These are phyloP conservation scores for Xylaria venustula DNA, from an alignment of 495 filamentous ascomycete species.

Conservation along the genomic window DNA sequence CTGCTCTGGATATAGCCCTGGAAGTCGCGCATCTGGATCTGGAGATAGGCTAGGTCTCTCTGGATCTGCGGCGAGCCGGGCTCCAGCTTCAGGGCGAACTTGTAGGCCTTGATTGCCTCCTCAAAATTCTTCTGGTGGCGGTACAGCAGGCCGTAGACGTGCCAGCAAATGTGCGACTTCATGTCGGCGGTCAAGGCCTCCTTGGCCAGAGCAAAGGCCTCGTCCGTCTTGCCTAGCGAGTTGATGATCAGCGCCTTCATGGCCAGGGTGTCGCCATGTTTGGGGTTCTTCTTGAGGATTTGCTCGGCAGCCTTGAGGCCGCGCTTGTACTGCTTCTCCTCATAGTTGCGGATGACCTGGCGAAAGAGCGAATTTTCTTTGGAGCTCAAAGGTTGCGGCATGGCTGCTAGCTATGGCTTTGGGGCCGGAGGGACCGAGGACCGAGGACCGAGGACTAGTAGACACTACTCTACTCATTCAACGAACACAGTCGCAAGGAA, in stretches of 20 bases:
- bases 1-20: slow-evolving; percentile 88
- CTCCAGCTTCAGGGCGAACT: slow-evolving; percentile 86
- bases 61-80: slow-evolving; percentile 93
- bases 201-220: slow-evolving; percentile 91
- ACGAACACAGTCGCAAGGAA: neutral
- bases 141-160: slow-evolving; percentile 96
- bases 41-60: slow-evolving; percentile 86
- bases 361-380: slow-evolving; percentile 95
- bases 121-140: slow-evolving; percentile 94
- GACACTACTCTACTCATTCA: neutral
- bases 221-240: slow-evolving; percentile 80
- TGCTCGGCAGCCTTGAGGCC: slow-evolving; percentile 91
- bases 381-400: slow-evolving; percentile 79
- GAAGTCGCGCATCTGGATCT: slow-evolving; percentile 96
- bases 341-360: slow-evolving; percentile 90
- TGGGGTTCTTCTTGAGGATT: slow-evolving; percentile 88
- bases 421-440: slow-evolving; percentile 21
- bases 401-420: slow-evolving; percentile 34
- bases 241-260: slow-evolving; percentile 99
- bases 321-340: slow-evolving; percentile 98
- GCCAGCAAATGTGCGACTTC: slow-evolving; percentile 99
- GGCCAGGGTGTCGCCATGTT: slow-evolving; percentile 96
- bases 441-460: neutral
- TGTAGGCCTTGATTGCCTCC: slow-evolving; percentile 98
- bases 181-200: slow-evolving; percentile 88